Base-by-base conservation (phyloP, 805 yeast genomes). In the Lachancea thermotolerans region DNA sequence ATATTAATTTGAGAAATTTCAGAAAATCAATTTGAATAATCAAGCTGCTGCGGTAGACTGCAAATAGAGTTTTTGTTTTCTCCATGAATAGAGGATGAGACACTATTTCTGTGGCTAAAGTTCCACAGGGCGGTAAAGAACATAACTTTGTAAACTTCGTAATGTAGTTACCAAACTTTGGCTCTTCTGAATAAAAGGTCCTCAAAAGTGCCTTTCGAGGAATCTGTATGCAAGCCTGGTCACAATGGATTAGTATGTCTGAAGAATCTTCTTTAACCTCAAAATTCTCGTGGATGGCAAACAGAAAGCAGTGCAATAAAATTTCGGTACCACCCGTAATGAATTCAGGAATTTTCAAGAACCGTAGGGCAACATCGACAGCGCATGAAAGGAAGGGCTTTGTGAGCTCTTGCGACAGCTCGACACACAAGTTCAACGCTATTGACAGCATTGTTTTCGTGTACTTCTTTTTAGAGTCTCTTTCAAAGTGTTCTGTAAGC, bases 21-120 rank as follows among this genome's bases (percentile, higher is more conserved):
- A 65, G 47, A 29, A 65, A 42, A 35, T 65, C 68, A 34, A 65
- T 62, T 46, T 65, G 68, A n/a, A 64, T 56, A 18, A 65, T 46
- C 11, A 63, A 43, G 39, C 66, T 59, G 33, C 58, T 59, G 35
- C 55, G 56, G 38, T 60, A 64, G 10, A 55, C 43, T 35, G 54
- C 54, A 40, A 65, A 62, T 18, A 63, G 55, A 16, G 50, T 27
- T 12, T 49, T 46, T 3, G 57, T 44, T 32, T 59, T 52, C 14
- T 47, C 49, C 17, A 49, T 37, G 36, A 59, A 61, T 4, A 46
- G 41, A 12, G 49, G 46, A 15, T 56, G 46, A 6, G 42, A 31
- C 15, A 58, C 37, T 1, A 61, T 49, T 5, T 48, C 50, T 12
- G 41, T 39, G 21, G 58, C 49, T 11, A 57, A 43, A 10, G 45